Percentiles rank a stretch among this genome's conserved stretches.
Evolutionary conservation across 2,329 filamentous ascomycete species (phyloP).

Genomic region (Clarireedia monteithiana): DNA sequence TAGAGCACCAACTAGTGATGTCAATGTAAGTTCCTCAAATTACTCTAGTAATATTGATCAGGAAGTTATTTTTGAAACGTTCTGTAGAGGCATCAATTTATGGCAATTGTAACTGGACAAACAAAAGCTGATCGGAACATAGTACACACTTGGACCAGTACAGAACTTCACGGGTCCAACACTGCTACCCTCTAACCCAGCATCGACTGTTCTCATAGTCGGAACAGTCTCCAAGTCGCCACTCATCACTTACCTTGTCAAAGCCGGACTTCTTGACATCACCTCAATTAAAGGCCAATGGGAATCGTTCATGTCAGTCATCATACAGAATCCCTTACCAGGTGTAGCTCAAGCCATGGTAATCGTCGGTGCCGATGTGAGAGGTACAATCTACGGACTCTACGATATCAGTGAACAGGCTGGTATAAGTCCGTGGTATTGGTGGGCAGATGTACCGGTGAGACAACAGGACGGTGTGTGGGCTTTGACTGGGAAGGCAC

Average conservation of each 20-base stretch:
- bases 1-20: constrained; percentile 19
- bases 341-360: constrained; percentile 53
- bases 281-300: constrained; percentile 52
- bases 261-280: constrained; percentile 48
- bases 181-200: constrained; percentile 25
- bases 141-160: constrained; percentile 38
- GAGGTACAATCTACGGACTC: constrained; percentile 61
- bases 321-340: constrained; percentile 50
- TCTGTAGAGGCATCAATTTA: not conserved
- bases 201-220: constrained; percentile 54
- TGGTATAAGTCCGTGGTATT: constrained; percentile 59
- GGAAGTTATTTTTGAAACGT: too few species aligned
- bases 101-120: not conserved
- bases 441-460: constrained; percentile 46
- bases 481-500: constrained; percentile 28
- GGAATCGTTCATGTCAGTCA: constrained; percentile 58
- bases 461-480: constrained; percentile 39
- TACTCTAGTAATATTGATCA: not conserved
- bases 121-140: not conserved
- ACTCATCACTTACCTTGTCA: constrained; percentile 51
- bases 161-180: constrained; percentile 38
- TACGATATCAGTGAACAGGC: constrained; percentile 69
- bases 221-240: constrained; percentile 60
- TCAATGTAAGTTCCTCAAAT: constrained; percentile 19
- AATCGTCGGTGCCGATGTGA: constrained; percentile 58